These are phyloP conservation scores for Penicillium paxilli DNA, from an alignment of 495 filamentous ascomycete species.

Conservation along the genomic window DNA sequence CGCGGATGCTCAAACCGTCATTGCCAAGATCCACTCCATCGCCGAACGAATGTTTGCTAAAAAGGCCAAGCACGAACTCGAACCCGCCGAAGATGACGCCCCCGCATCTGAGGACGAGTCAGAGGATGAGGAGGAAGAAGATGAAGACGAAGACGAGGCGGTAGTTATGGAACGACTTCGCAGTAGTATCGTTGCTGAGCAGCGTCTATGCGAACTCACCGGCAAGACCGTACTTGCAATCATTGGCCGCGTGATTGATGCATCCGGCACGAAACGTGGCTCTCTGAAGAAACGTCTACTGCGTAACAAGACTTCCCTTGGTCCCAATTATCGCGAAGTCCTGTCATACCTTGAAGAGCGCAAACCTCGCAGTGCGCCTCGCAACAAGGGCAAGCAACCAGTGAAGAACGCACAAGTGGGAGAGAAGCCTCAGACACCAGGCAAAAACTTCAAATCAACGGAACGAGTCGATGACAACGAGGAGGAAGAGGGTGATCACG, in stretches of 20 bases:
- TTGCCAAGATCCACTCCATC: slow-evolving; percentile 70
- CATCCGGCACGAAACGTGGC: slow-evolving; percentile 54
- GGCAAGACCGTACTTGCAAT: slow-evolving; percentile 80
- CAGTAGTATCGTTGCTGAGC: slow-evolving; percentile 70
- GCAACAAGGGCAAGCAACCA: slow-evolving; percentile 51
- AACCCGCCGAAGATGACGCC: slow-evolving; percentile 68
- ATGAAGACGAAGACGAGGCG: slow-evolving; percentile 51
- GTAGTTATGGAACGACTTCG: slow-evolving; percentile 55
- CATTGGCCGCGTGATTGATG: slow-evolving; percentile 70
- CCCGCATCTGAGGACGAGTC: slow-evolving; percentile 47
- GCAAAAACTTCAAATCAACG: slow-evolving; percentile 37
- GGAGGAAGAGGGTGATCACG: slow-evolving; percentile 51
- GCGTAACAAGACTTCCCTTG: slow-evolving; percentile 66
- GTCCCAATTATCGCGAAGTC: slow-evolving; percentile 75
- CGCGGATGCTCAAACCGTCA: slow-evolving; percentile 54
- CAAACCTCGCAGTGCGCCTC: slow-evolving; percentile 40
- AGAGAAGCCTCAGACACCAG: slow-evolving; percentile 35
- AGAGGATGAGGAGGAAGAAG: slow-evolving; percentile 61
- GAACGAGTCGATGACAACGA: slow-evolving; percentile 50
- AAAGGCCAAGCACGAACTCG: slow-evolving; percentile 62
- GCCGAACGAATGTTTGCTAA: slow-evolving; percentile 77
- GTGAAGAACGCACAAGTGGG: slow-evolving; percentile 29
- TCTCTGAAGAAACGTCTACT: slow-evolving; percentile 63
- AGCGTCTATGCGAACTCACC: slow-evolving; percentile 79
- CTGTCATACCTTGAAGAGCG: slow-evolving; percentile 69